These are phyloP conservation scores for Rubus idaeus DNA, from an alignment of 306 rosid species.

Conservation along the genomic window DNA sequence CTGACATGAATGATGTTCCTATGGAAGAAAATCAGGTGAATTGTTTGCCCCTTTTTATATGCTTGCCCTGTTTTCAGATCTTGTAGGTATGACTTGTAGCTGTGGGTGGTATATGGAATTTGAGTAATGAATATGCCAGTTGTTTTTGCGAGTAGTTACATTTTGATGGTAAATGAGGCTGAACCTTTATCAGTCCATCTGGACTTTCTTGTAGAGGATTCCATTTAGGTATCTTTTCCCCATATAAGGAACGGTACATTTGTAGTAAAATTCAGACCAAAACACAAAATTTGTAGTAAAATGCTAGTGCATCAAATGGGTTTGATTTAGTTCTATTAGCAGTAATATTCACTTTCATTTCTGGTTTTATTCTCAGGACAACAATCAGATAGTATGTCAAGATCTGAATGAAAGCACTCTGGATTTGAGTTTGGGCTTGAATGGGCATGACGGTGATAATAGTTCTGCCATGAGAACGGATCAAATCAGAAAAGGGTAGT, in stretches of 20 bases:
- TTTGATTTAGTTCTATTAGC: background rate
- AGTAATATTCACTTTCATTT: slow-evolving; percentile 9
- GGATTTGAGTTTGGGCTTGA: slow-evolving; percentile 89
- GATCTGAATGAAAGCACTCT: slow-evolving; percentile 91
- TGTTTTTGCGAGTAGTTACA: slow-evolving; percentile 1
- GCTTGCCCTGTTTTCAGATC: background rate
- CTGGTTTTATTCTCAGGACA: slow-evolving; percentile 49
- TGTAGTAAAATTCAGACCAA: too few relatives aligned
- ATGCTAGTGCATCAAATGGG: background rate
- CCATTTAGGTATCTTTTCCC: background rate
- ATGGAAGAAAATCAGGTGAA: slow-evolving; percentile 89
- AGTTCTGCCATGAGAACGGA: slow-evolving; percentile 54
- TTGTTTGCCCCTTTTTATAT: slow-evolving; percentile 2
- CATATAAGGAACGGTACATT: background rate
- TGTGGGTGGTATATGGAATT: background rate
- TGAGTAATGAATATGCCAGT: background rate
- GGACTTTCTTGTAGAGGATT: background rate
- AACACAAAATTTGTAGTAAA: background rate
- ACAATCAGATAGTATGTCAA: slow-evolving; percentile 67
- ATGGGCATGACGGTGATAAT: slow-evolving; percentile 57
- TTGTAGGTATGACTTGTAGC: background rate
- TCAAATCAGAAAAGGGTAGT: slow-evolving; percentile 53
- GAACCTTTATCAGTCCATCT: background rate
- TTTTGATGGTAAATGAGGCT: background rate
- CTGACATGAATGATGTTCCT: slow-evolving; percentile 87